Evolutionary conservation across 2,329 filamentous ascomycete genomes (phyloP), one percentile per base, ranked within the genome.

Genomic region (Sclerotinia glacialis): DNA sequence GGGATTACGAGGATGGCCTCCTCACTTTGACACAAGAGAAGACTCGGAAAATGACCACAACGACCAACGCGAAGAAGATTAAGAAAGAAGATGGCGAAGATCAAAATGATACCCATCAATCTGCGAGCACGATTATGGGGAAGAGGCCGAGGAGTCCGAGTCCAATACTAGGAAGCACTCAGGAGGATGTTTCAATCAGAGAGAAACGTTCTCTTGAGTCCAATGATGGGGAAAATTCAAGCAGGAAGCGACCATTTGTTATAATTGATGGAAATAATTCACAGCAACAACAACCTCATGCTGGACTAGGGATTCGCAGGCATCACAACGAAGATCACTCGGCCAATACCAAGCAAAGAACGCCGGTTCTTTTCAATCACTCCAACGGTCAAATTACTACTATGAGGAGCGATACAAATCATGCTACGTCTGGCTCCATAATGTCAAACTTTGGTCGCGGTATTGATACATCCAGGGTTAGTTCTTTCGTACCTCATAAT

Each of bases 151-250:
- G 28, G 12, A 34, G 21, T 21, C 28, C 16, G 23, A 60, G 56
- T 18, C 56, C 56, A 60, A 60, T 60, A 60, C 42, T 60, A 11
- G 56, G 44, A 26, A 60, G 56, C 42, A 49, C 16, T n/a, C 21
- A 49, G 14, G 14, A 49, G 18, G 5, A 12, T 3, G 16, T 21
- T 49, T 21, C n/a, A 6, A 28, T 18, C 47, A 18, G 28, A 16
- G 21, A 44, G 9, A 60, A 60, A 18, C 28, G 28, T 37, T 14
- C 58, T 21, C 44, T 26, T 37, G 58, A 60, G 14, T 18, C 28
- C 21, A 26, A 23, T 7, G 58, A 21, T 12, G 44, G 47, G 31
- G 58, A 60, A 6, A 12, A 2, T 23, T 60, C 28, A n/a, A 37
- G 44, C 26, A 60, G 44, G 28, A 60, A 60, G 14, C 58, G 58